Base-by-base conservation (phyloP, 306 rosid species). In the Carpinus viminea region DNA sequence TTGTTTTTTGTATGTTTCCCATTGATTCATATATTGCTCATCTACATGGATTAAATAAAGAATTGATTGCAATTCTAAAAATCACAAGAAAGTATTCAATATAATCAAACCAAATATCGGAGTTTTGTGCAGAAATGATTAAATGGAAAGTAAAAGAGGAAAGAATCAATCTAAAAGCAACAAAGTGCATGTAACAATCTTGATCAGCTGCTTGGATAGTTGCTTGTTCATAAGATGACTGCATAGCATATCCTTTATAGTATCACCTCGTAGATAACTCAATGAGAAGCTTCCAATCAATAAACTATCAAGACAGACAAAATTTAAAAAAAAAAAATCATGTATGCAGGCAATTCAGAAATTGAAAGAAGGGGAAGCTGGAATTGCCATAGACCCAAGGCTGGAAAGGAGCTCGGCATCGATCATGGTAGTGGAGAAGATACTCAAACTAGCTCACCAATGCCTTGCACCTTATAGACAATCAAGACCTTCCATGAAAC, bases 381-480 rank as follows among this genome's bases (percentile, higher is more conserved):
- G 90, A 69, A 52, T 91, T 12, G 94, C 90, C 62, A 95, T 93
- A 97, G 99, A 95, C 81, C 97, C 87, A 8, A 90, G 83, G 82
- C 83, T 95, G 43, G 70, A 79, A 48, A 91, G 98, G 87, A 86
- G 57, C 73, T 79, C 87, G 0, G 94, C 90, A n/a, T 85, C 99
- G 69, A 89, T 82, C 79, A 84, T 73, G 90, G 90, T 90, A 3
- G 78, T 86, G 28, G 88, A 87, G 75, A 91, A 85, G 62, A 80
- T 89, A 54, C 83, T 95, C 36, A 85, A 79, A 68, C 88, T 95
- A 41, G 97, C 98, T 73, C 82, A 76, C 36, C 85, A 78, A 74
- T 95, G 99, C 89, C 93, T 95, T 28, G 91, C 89, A 47, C 91
- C 98, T 8, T 9, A 46, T 26, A 88, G 91, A 81, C 84, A 80